Conservation (phyloP, 306 rosid genomes). For the Alnus glutinosa region DNA sequence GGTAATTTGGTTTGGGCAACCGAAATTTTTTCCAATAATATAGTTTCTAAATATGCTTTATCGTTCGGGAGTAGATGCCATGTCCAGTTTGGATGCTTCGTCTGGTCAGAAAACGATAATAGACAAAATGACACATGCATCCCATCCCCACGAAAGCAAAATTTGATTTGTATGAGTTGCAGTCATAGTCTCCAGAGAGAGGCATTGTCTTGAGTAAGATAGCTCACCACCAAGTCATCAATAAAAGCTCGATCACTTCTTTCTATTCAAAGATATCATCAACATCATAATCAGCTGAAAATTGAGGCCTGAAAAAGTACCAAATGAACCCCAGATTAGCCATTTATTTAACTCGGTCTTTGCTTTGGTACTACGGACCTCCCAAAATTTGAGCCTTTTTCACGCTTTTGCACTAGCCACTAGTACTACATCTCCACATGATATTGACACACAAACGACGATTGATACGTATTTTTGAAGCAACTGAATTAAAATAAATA, state of each 20-base stretch:
- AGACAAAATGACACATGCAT: not conserved
- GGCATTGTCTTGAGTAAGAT: no score
- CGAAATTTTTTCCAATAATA: no score
- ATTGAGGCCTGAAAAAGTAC: not conserved
- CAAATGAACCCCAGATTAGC: not conserved
- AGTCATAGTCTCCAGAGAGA: no score
- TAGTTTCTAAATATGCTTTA: not conserved
- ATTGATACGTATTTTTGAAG: not conserved
- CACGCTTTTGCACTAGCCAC: not conserved
- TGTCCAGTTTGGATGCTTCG: not conserved
- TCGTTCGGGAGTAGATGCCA: not conserved
- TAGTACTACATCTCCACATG: no score
- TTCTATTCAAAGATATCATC: no score
- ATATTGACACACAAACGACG: not conserved
- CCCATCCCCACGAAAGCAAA: conserved; percentile 5
- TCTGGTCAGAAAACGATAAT: conserved; percentile 3
- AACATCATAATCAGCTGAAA: not conserved
- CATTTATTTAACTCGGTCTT: not conserved
- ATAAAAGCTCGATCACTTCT: no score
- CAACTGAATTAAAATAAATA: not conserved
- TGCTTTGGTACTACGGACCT: conserved; percentile 12
- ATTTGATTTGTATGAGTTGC: not conserved
- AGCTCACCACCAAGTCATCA: no score
- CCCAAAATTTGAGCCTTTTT: not conserved
- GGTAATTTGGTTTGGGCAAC: no score